Conservation (phyloP, 2,329 filamentous ascomycete species). For the Fusarium tjaetaba region DNA sequence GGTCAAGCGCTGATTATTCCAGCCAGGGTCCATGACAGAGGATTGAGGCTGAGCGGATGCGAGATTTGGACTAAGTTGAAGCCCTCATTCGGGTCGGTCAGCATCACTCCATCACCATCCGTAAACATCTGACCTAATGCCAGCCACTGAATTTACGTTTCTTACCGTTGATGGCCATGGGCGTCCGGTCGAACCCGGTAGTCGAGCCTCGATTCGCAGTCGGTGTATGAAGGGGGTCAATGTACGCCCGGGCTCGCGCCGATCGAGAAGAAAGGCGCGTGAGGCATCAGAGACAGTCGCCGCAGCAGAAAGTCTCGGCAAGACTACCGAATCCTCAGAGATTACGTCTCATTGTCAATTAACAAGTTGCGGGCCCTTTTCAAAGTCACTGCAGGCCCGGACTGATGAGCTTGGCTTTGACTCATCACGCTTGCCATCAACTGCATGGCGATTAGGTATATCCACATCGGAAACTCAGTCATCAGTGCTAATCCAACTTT, state of each 20-base stretch:
- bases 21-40: no score
- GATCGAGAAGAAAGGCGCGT: not conserved
- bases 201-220: not conserved
- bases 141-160: not conserved
- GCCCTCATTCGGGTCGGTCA: not conserved
- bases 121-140: not conserved
- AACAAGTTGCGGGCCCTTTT: not conserved
- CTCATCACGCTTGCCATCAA: not conserved
- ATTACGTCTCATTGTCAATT: accelerated
- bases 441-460: not conserved
- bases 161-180: not conserved
- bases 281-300: accelerated
- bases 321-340: accelerated
- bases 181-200: not conserved
- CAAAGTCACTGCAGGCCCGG: not conserved
- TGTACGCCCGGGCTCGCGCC: not conserved
- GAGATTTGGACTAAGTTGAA: not conserved
- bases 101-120: accelerated
- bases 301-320: accelerated
- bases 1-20: not conserved
- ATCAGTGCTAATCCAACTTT: accelerated
- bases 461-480: no score
- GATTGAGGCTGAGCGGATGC: not conserved
- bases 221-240: constrained; percentile 13
- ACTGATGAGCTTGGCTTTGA: not conserved